phyloP scores from a whole-genome alignment of 345 rosid genomes.

The Salix dunnii region DNA sequence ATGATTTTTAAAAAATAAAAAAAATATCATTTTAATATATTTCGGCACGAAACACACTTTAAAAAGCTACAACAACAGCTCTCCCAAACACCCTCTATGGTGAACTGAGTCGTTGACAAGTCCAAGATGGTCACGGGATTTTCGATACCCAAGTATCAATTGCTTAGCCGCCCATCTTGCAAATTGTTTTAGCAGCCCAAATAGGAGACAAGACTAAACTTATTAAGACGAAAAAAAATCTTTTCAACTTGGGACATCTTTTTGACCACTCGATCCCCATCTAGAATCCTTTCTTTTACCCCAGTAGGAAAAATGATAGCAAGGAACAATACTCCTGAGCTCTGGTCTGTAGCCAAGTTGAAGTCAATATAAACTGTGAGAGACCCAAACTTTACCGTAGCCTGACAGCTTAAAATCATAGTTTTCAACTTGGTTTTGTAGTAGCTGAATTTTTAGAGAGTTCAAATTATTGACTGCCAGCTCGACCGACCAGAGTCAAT shows the following conservation, averaged over 20 bases:
- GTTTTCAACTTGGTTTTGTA: too few species aligned
- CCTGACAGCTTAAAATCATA: too few species aligned
- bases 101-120: background rate
- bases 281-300: background rate
- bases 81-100: too few species aligned
- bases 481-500: too few species aligned
- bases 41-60: too few species aligned
- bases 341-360: background rate
- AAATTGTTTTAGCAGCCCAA: background rate
- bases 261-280: background rate
- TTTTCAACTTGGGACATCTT: background rate
- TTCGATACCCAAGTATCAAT: background rate
- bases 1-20: too few species aligned
- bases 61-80: too few species aligned
- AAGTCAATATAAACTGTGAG: too few species aligned
- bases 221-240: background rate
- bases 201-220: background rate
- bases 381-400: too few species aligned
- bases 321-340: background rate
- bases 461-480: too few species aligned
- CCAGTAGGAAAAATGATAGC: background rate
- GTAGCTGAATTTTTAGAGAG: too few species aligned
- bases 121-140: background rate
- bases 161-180: background rate
- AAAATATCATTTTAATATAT: too few species aligned